Evolutionary conservation across 345 rosid genomes (phyloP).

Genomic region (Salix purpurea): DNA sequence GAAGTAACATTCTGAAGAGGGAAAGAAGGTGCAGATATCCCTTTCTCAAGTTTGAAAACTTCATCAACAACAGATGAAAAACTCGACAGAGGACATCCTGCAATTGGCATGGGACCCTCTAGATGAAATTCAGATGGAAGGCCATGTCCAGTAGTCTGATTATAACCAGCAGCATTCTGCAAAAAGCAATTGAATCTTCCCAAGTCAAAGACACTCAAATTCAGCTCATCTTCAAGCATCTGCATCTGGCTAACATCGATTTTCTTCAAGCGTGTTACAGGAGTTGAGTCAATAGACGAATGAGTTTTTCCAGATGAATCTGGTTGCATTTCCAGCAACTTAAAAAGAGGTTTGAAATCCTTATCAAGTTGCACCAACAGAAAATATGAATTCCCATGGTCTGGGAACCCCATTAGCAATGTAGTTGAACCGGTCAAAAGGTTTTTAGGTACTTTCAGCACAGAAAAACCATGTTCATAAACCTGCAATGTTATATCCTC

Average conservation of each 20-base stretch:
- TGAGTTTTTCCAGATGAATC: slow-evolving; percentile 53
- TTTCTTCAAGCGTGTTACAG: slow-evolving; percentile 55
- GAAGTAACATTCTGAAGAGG: slow-evolving; percentile 44
- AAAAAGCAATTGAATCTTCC: slow-evolving; percentile 47
- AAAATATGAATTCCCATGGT: slow-evolving; percentile 74
- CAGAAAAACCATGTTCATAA: slow-evolving; percentile 66
- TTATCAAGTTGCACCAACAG: slow-evolving; percentile 86
- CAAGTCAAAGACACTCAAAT: slow-evolving; percentile 56
- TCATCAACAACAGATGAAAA: slow-evolving; percentile 88
- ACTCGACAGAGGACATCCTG: slow-evolving; percentile 51
- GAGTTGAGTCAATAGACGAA: slow-evolving; percentile 48
- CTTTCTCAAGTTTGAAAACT: slow-evolving; percentile 85
- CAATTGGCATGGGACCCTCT: slow-evolving; percentile 47
- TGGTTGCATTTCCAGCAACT: slow-evolving; percentile 59
- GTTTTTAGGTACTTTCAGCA: slow-evolving; percentile 66
- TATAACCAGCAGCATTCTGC: slow-evolving; percentile 41
- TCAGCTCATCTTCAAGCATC: slow-evolving; percentile 78
- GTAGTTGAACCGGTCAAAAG: slow-evolving; percentile 50
- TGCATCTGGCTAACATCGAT: slow-evolving; percentile 81
- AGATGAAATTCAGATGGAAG: slow-evolving; percentile 52
- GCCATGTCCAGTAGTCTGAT: slow-evolving; percentile 49
- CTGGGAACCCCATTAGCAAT: slow-evolving; percentile 89
- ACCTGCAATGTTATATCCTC: slow-evolving; percentile 53
- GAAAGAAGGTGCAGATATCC: slow-evolving; percentile 41
- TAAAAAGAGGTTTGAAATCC: slow-evolving; percentile 84